Base-by-base conservation (phyloP, 768 basidiomycete species). In the Lactifluus echinatus region DNA sequence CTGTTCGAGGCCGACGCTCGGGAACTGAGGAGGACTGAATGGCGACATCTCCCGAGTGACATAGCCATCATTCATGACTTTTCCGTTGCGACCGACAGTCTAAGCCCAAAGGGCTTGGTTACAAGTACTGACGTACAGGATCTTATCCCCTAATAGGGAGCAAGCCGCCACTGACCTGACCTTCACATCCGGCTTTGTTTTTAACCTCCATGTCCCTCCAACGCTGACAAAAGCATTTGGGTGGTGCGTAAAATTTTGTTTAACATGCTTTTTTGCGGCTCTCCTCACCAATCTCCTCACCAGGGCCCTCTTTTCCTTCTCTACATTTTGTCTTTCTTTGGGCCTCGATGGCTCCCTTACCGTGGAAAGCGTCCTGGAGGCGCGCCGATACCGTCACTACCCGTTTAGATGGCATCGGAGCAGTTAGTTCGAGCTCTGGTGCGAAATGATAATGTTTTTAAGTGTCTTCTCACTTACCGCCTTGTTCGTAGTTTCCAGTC, bases 281-380 rank as follows among this genome's bases (percentile, higher is more conserved):
- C 5, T n/a, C 46, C 52, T 49, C 24, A 48, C 52, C 34, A 14
- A 21, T 2, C 19, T 21, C 14, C 40, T 28, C 29, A 24, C 10
- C 17, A 49, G 52, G 44, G 29, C 15, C 4, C 15, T 17, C 24
- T 14, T 40, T 24, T 42, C 5, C 42, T 45, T 46, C 21, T 28
- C 15, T 21, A 29, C 14, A 3, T 21, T 12, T 48, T 39, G 2
- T 6, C 17, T 43, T 48, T 11, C 6, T 33, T 23, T n/a, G 17
- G 10, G 52, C 57, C 57, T 54, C 24, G 57, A 58, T 58, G 57
- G 57, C 57, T 23, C 46, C 46, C 43, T 43, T 15, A 19, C 31
- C 7, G 4, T 15, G 19, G 33, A 49, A 31, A n/a, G 53, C 53
- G 40, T 29, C 52, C 57, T 33, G 52, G 52, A 53, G 52, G 34